phyloP scores from a whole-genome alignment of 2,329 filamentous ascomycete species.

The Fusarium longipes region DNA sequence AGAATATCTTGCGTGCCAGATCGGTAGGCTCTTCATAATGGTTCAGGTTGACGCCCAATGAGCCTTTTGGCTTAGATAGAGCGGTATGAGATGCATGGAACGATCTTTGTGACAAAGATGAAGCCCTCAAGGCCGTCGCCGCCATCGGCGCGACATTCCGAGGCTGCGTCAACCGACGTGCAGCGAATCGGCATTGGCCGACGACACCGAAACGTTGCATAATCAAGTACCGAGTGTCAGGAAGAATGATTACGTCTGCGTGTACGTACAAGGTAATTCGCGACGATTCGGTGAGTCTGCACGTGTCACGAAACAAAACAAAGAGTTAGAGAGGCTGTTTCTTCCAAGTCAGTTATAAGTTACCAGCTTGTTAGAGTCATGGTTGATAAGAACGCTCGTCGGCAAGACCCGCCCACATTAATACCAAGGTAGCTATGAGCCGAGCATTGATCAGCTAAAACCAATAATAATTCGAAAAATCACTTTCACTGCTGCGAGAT shows the following conservation, averaged over 20 bases:
- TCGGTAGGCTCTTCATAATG: slow-evolving; percentile 38
- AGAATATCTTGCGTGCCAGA: slow-evolving; percentile 43
- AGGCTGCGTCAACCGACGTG: slow-evolving; percentile 34
- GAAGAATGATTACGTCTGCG: neutral
- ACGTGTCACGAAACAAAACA: neutral
- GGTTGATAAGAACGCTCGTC: slow-evolving; percentile 37
- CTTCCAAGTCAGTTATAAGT: slow-evolving; percentile 1
- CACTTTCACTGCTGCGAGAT: neutral
- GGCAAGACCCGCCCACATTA: slow-evolving; percentile 41
- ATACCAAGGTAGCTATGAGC: slow-evolving; percentile 14
- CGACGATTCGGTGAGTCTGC: too few relatives aligned
- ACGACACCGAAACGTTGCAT: slow-evolving; percentile 44
- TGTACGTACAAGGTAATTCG: neutral
- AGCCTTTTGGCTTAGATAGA: slow-evolving; percentile 40
- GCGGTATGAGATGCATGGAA: slow-evolving; percentile 28
- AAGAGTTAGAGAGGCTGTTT: neutral
- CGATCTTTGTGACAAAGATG: slow-evolving; percentile 6
- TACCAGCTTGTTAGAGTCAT: slow-evolving; percentile 26
- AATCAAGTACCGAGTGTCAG: slow-evolving; percentile 2
- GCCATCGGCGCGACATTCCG: slow-evolving; percentile 29
- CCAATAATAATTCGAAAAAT: slow-evolving; percentile 4
- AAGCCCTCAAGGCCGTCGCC: slow-evolving; percentile 7
- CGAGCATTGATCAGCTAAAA: slow-evolving; percentile 30
- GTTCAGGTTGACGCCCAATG: slow-evolving; percentile 37
- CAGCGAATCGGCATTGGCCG: slow-evolving; percentile 45